Evolutionary conservation across 2,329 filamentous ascomycete species (phyloP).

Genomic region (Xylaria sp.): DNA sequence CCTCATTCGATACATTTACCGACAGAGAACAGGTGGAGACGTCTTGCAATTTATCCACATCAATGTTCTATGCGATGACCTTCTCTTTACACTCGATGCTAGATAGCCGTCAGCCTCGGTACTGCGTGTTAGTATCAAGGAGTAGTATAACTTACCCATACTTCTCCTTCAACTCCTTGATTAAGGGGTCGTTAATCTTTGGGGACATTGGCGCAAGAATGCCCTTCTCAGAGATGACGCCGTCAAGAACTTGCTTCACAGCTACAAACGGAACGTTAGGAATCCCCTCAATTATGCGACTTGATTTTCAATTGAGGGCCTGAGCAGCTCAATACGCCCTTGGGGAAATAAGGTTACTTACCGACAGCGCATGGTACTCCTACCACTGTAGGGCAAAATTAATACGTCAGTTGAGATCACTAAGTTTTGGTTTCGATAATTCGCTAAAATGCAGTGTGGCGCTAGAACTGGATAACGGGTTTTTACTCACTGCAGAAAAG

Average conservation of each 20-base stretch:
- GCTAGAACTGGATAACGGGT: not conserved
- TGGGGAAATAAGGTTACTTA: constrained; percentile 7
- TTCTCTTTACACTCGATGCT: constrained; percentile 59
- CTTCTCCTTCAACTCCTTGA: constrained; percentile 67
- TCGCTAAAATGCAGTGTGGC: not conserved
- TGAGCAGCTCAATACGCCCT: not conserved
- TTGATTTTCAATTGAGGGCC: not conserved
- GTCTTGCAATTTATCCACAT: not conserved
- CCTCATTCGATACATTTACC: not conserved
- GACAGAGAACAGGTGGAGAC: not conserved
- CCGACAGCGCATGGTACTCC: constrained; percentile 64
- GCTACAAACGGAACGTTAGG: constrained; percentile 48
- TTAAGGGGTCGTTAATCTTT: constrained; percentile 71
- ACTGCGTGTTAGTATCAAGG: constrained; percentile 36
- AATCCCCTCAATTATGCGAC: not conserved
- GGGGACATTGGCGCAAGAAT: constrained; percentile 80
- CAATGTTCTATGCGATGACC: constrained; percentile 31
- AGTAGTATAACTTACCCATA: constrained; percentile 20
- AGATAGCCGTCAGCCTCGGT: constrained; percentile 51
- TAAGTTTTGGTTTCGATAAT: not conserved
- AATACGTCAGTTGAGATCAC: constrained; percentile 8
- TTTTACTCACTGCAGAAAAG: constrained; percentile 17
- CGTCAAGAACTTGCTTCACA: constrained; percentile 80
- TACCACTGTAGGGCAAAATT: constrained; percentile 56
- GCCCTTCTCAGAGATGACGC: constrained; percentile 77